Base-by-base conservation (phyloP, 2,329 filamentous ascomycete species). In the Beauveria bassiana region DNA sequence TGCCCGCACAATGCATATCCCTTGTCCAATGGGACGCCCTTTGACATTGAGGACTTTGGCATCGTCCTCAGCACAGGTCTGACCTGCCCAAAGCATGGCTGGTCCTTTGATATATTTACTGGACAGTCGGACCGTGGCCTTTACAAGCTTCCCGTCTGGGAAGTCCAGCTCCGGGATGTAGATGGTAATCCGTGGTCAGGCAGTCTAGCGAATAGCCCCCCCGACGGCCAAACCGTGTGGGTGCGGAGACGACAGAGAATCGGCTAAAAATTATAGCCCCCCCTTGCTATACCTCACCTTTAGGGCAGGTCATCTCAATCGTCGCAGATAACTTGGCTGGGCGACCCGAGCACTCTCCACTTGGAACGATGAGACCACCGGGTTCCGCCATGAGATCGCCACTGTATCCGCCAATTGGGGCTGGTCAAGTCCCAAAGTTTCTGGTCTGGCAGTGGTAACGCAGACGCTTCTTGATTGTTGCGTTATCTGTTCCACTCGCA, bases 11-110 rank as follows among this genome's bases (percentile, higher is more conserved):
- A 82, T 1, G 81, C 86, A 0, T 90, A 82, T 62, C 86, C 87
- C 0, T 77, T 90, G 1, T 88, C 86, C 0, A 78, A 82, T 49
- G 86, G 84, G 0, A 80, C 73, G 0, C 77, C 86, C 0, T 89
- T 89, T 62, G 87, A 90, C 59, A 89, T 90, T 66, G 87, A 90
- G 66, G 87, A 90, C 63, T 90, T 89, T 68, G 87, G 87, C 0
- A 74, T 88, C 2, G 76, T 80, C 5, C 70, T 88, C 7, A 87
- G 84, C 60, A 79, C 84, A 0, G 87, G 86, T 0, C 73, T 90
- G 3, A 81, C 79, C 0, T 90, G 87, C 69, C 85, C 86, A 0
- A 88, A 88, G 64, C 87, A 90, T 64, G 83, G 78, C 5, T 90
- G 87, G 87, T 86, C 85, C 0, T 90, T 90, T 70, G 87, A 90